A percentile compares a stretch with the other conserved stretches of the same genome.
Conservation (phyloP, 2,329 filamentous ascomycete genomes). For the Exophiala sp. region DNA sequence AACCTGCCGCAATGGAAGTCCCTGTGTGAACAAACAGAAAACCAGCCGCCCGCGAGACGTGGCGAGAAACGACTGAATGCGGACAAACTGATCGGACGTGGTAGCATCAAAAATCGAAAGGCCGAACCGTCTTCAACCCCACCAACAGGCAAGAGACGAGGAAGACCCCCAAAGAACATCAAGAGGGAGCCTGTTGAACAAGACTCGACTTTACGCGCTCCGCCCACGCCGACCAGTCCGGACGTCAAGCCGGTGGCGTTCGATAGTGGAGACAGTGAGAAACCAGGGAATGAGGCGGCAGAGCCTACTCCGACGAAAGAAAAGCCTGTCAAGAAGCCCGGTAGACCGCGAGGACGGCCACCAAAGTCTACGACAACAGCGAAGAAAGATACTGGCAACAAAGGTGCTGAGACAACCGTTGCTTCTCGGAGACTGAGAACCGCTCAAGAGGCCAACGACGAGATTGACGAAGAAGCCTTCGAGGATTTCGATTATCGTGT, state of each 20-base stretch:
- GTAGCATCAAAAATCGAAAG: slow-evolving; percentile 43
- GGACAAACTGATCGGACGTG: slow-evolving; percentile 27
- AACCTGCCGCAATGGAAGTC: slow-evolving; percentile 95
- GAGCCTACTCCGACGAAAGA: slow-evolving; percentile 32
- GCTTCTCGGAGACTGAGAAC: slow-evolving; percentile 86
- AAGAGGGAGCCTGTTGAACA: slow-evolving; percentile 39
- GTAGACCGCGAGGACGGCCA: slow-evolving; percentile 33
- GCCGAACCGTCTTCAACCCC: slow-evolving; percentile 37
- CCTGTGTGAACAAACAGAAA: slow-evolving; percentile 88
- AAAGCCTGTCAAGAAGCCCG: slow-evolving; percentile 44
- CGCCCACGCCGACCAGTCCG: slow-evolving; percentile 55
- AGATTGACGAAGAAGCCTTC: slow-evolving; percentile 86
- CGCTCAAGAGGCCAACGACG: slow-evolving; percentile 68
- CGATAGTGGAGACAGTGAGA: slow-evolving; percentile 31
- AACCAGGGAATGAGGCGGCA: slow-evolving; percentile 26
- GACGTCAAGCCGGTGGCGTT: slow-evolving; percentile 38
- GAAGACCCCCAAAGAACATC: slow-evolving; percentile 36
- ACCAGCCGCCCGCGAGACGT: slow-evolving; percentile 87
- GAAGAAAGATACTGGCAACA: slow-evolving; percentile 55
- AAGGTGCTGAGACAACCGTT: slow-evolving; percentile 64
- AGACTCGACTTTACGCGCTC: slow-evolving; percentile 42
- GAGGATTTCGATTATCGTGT: slow-evolving; percentile 87
- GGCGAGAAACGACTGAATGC: slow-evolving; percentile 52
- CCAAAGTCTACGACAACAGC: slow-evolving; percentile 35
- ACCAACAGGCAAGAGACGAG: slow-evolving; percentile 39